A percentile compares a stretch with the other conserved stretches of the same genome.
phyloP scores from a whole-genome alignment of 228 moss, liverwort and hornwort genomes.

The Sphagnum fallax region DNA sequence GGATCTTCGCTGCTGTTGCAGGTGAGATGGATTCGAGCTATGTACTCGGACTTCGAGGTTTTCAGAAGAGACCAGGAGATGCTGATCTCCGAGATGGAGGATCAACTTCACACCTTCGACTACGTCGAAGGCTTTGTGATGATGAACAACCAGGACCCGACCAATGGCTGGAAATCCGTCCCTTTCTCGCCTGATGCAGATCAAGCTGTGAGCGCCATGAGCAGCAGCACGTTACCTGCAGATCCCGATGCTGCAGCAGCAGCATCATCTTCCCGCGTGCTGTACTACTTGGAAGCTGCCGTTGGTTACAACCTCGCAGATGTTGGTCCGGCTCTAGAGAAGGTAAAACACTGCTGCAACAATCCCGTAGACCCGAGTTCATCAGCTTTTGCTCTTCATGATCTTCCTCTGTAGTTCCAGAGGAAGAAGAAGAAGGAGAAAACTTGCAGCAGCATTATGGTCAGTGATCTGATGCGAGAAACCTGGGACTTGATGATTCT shows the following conservation, averaged over 20 bases:
- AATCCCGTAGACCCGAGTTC: not conserved
- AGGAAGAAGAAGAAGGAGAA: no score
- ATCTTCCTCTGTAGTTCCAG: not conserved
- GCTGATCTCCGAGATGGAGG: conserved; percentile 27
- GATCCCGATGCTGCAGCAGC: conserved; percentile 5
- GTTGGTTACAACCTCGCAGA: conserved; percentile 24
- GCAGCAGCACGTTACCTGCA: no score
- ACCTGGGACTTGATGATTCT: no score
- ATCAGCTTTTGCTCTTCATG: not conserved
- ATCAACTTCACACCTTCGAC: conserved; percentile 29
- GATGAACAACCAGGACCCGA: conserved; percentile 38
- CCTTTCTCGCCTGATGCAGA: conserved; percentile 36
- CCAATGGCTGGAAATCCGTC: conserved; percentile 66
- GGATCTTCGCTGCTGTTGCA: conserved; percentile 4
- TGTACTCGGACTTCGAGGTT: conserved; percentile 50
- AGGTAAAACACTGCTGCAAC: conserved; percentile 12
- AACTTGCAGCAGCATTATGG: not conserved
- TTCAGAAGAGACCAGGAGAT: conserved; percentile 49
- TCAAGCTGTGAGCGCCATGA: no score
- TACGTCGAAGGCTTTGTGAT: conserved; percentile 87
- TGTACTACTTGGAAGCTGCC: conserved; percentile 41
- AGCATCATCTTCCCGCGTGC: conserved; percentile 11
- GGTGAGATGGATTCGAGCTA: conserved; percentile 63
- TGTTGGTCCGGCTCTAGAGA: conserved; percentile 35
- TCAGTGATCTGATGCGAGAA: not conserved